These are phyloP conservation scores for Dictyophora rubrovolvata DNA, from an alignment of 768 basidiomycete genomes.

Conservation along the genomic window DNA sequence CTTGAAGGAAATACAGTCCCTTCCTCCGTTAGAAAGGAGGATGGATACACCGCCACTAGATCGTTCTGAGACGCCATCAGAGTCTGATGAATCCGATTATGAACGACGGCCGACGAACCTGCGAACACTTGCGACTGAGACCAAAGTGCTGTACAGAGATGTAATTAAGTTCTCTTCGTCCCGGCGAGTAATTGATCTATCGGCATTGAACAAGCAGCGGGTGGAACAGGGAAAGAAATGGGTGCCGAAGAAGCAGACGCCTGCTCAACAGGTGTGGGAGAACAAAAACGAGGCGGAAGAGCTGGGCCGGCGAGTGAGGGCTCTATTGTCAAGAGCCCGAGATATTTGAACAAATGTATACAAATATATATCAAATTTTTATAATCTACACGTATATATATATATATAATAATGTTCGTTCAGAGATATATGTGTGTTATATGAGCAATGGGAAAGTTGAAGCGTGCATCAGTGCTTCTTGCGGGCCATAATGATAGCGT, in stretches of 20 bases:
- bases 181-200: conserved; percentile 79
- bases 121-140: conserved; percentile 67
- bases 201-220: conserved; percentile 21
- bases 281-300: conserved; percentile 67
- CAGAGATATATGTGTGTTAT: not conserved
- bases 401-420: not conserved
- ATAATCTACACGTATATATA: no score
- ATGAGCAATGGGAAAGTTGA: conserved; percentile 8
- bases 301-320: conserved; percentile 58
- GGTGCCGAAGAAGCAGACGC: conserved; percentile 72
- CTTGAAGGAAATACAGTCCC: conserved; percentile 65
- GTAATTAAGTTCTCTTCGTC: conserved; percentile 78
- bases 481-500: not conserved
- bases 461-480: not conserved
- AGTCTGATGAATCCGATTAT: conserved; percentile 49
- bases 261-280: conserved; percentile 73
- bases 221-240: conserved; percentile 43
- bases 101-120: conserved; percentile 28
- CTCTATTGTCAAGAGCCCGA: conserved; percentile 57
- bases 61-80: conserved; percentile 48
- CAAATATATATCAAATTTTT: not conserved
- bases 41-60: conserved; percentile 57
- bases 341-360: conserved; percentile 20
- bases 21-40: conserved; percentile 53
- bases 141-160: conserved; percentile 80